phyloP scores from a whole-genome alignment of 2,329 filamentous ascomycete species.

The Penicillium sp. region DNA sequence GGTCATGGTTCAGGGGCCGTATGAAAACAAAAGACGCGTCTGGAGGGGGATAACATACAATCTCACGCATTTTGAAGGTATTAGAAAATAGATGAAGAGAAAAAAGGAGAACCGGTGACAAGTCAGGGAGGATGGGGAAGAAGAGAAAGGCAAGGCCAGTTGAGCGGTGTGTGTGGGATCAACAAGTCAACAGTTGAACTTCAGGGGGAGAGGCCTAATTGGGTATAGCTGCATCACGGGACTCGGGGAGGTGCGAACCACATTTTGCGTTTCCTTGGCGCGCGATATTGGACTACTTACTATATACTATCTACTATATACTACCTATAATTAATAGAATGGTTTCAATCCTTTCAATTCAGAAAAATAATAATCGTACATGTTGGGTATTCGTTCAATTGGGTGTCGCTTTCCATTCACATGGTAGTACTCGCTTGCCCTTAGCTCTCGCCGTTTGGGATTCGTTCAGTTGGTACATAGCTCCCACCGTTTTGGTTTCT shows the following conservation, averaged over 20 bases:
- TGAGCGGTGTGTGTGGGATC: conserved; percentile 38
- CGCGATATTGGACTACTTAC: background rate
- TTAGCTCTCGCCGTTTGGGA: background rate
- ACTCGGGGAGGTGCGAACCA: conserved; percentile 31
- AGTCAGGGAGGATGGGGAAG: conserved; percentile 24
- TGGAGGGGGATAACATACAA: conserved; percentile 52
- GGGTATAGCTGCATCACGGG: conserved; percentile 31
- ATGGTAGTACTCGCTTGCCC: background rate
- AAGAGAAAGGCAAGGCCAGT: conserved; percentile 22
- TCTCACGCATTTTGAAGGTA: conserved; percentile 62
- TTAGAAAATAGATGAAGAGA: conserved; percentile 10
- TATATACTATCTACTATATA: background rate
- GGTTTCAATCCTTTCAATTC: background rate
- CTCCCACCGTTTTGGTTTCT: background rate
- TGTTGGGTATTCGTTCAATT: background rate
- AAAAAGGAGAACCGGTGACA: conserved; percentile 22
- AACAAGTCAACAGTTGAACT: conserved; percentile 27
- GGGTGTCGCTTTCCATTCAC: background rate
- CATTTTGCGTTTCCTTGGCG: conserved; percentile 13
- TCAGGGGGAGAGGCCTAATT: conserved; percentile 23
- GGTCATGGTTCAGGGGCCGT: conserved; percentile 32
- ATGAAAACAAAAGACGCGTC: conserved; percentile 38
- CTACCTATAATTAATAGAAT: too few species aligned
- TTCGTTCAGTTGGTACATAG: background rate
- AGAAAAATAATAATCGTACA: background rate